phyloP scores from a whole-genome alignment of 2,329 filamentous ascomycete genomes.

The Ceratocystis eucalypticola region DNA sequence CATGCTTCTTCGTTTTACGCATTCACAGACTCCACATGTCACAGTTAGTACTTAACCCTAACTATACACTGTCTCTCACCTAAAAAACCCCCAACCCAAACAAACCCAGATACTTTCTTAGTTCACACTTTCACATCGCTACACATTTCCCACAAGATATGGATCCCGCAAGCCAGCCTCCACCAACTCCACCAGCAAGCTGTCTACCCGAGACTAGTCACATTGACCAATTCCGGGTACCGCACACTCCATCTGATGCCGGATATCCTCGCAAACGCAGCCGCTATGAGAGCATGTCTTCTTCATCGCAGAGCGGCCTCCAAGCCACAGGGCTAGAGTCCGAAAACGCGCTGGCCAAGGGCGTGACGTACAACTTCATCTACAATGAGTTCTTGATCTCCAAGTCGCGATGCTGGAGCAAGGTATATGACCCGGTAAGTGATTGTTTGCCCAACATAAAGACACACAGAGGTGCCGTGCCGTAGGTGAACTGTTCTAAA shows the following conservation, averaged over 20 bases:
- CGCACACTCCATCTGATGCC: conserved; percentile 7
- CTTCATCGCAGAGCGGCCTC: neutral
- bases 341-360: conserved; percentile 6
- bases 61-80: neutral
- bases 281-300: conserved; percentile 10
- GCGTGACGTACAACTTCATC: conserved; percentile 20
- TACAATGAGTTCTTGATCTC: conserved; percentile 21
- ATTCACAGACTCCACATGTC: too few relatives aligned
- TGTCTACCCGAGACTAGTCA: neutral
- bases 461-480: neutral
- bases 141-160: neutral
- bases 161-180: neutral
- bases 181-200: neutral
- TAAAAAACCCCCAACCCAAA: neutral
- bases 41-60: too few relatives aligned
- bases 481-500: neutral
- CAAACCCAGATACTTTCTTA: neutral
- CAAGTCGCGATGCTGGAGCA: conserved; percentile 20
- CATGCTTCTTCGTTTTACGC: too few relatives aligned
- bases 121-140: neutral
- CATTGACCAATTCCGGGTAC: neutral
- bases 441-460: neutral
- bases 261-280: conserved; percentile 7
- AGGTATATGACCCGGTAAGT: conserved; percentile 21
- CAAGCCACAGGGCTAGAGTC: neutral